A percentile compares a stretch with the other conserved stretches of the same genome.
These are phyloP conservation scores for Jimgerdemannia flammicorona DNA, from an alignment of 192 early-diverging fungal species.

Conservation along the genomic window DNA sequence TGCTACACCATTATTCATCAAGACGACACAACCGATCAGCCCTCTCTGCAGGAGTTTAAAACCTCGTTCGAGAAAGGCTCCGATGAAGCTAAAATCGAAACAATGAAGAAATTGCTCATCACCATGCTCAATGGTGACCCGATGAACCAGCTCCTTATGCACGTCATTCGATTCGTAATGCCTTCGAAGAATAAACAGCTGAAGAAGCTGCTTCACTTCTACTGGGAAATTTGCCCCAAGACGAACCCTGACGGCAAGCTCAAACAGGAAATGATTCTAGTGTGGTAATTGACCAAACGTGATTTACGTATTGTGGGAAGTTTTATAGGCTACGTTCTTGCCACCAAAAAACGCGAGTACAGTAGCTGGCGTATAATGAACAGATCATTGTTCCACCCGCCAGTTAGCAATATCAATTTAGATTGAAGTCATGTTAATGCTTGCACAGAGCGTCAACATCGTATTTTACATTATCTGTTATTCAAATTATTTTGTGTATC, in stretches of 20 bases:
- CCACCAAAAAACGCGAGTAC: too few relatives aligned
- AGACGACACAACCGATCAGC: slow-evolving; percentile 61
- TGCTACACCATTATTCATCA: slow-evolving; percentile 64
- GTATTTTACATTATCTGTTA: too few relatives aligned
- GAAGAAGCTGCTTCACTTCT: slow-evolving; percentile 95
- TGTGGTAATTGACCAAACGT: slow-evolving; percentile 57
- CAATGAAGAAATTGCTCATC: slow-evolving; percentile 91
- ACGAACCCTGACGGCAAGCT: slow-evolving; percentile 86
- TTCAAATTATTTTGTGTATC: too few relatives aligned
- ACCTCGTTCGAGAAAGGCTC: slow-evolving; percentile 85
- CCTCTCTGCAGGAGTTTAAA: slow-evolving; percentile 68
- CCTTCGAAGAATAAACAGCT: slow-evolving; percentile 94
- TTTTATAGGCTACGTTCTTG: neutral
- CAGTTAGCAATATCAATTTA: too few relatives aligned
- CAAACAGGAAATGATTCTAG: slow-evolving; percentile 93
- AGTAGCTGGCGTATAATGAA: too few relatives aligned
- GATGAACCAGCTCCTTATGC: slow-evolving; percentile 86
- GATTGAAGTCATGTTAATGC: too few relatives aligned
- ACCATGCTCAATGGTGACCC: slow-evolving; percentile 94
- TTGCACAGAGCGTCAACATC: too few relatives aligned
- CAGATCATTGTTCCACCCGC: too few relatives aligned
- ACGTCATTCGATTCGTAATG: slow-evolving; percentile 97
- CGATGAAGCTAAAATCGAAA: slow-evolving; percentile 89
- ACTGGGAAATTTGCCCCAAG: slow-evolving; percentile 98
- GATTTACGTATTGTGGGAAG: neutral